Evolutionary conservation across 257 asterid species (phyloP).

Genomic region (Rehmannia glutinosa): DNA sequence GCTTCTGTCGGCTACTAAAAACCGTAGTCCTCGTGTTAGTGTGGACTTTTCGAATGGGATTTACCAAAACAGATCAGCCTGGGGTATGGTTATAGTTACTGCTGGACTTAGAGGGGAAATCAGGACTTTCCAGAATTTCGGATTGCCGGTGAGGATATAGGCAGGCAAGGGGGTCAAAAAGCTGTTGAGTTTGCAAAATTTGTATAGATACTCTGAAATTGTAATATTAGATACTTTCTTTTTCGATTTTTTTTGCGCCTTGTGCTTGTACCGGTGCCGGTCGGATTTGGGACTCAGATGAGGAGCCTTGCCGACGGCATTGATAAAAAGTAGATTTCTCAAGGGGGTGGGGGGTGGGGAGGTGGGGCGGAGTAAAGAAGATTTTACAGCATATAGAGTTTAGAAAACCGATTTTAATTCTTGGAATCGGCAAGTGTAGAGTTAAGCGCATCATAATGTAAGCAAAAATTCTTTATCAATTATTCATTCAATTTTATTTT

Average conservation of each 20-base stretch:
- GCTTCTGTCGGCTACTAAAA: slow-evolving; percentile 40
- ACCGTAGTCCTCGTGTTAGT: slow-evolving; percentile 50
- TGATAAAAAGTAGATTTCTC: slow-evolving; percentile 16
- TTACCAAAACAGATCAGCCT: slow-evolving; percentile 47
- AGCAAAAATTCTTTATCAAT: slow-evolving; percentile 37
- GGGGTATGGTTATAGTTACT: slow-evolving; percentile 80
- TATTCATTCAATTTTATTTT: slow-evolving; percentile 26
- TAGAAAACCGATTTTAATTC: slow-evolving; percentile 35
- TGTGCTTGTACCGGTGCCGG: slow-evolving; percentile 25
- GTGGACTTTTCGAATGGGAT: slow-evolving; percentile 49
- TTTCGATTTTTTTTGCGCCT: slow-evolving; percentile 22
- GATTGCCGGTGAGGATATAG: slow-evolving; percentile 63
- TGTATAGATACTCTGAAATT: slow-evolving; percentile 62
- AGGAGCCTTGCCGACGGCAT: slow-evolving; percentile 21
- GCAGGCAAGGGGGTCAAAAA: not conserved
- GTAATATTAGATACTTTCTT: slow-evolving; percentile 34
- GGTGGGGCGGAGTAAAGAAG: slow-evolving; percentile 8
- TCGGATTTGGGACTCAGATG: no score
- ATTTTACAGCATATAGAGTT: slow-evolving; percentile 12
- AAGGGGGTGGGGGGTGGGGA: not conserved
- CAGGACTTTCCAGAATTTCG: slow-evolving; percentile 74
- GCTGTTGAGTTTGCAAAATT: slow-evolving; percentile 17
- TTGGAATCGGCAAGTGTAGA: slow-evolving; percentile 62
- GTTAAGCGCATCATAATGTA: slow-evolving; percentile 29
- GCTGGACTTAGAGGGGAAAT: slow-evolving; percentile 80